phyloP scores from a whole-genome alignment of 169 alveolate genomes.

The Toxoplasma gondii region DNA sequence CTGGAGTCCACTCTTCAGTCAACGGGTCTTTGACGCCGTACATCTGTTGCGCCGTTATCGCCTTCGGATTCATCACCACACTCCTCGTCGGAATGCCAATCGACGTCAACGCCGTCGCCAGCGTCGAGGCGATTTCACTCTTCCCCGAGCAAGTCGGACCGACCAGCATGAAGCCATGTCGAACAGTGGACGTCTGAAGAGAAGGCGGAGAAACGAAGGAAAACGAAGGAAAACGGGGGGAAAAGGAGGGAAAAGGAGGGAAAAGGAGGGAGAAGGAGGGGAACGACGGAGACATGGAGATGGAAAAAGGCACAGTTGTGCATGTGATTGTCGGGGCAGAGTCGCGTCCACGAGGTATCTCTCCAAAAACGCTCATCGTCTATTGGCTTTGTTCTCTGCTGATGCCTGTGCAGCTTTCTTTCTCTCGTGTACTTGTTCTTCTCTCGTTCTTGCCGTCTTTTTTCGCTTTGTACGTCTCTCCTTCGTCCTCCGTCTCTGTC shows the following conservation, averaged over 20 bases:
- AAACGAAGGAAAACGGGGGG: neutral
- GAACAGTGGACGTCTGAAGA: slow-evolving; percentile 93
- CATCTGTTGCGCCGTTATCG: slow-evolving; percentile 93
- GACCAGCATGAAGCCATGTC: slow-evolving; percentile 98
- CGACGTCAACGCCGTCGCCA: slow-evolving; percentile 90
- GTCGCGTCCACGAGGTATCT: no score
- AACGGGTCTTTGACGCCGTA: slow-evolving; percentile 89
- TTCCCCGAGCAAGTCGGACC: slow-evolving; percentile 98
- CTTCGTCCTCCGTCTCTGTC: no score
- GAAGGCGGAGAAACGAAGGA: neutral
- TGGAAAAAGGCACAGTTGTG: no score
- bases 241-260: neutral
- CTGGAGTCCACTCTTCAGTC: slow-evolving; percentile 97
- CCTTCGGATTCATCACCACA: slow-evolving; percentile 95
- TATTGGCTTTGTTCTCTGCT: no score
- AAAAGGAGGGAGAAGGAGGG: no score
- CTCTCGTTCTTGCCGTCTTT: no score
- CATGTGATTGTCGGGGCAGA: no score
- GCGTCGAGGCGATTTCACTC: slow-evolving; percentile 91
- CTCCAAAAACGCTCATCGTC: no score
- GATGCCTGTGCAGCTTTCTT: no score
- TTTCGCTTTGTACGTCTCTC: no score
- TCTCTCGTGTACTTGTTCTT: no score
- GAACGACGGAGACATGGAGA: no score
- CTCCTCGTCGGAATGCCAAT: slow-evolving; percentile 84